Evolutionary conservation across 1,139 yeast genomes (phyloP).

Genomic region (Candida sojae): DNA sequence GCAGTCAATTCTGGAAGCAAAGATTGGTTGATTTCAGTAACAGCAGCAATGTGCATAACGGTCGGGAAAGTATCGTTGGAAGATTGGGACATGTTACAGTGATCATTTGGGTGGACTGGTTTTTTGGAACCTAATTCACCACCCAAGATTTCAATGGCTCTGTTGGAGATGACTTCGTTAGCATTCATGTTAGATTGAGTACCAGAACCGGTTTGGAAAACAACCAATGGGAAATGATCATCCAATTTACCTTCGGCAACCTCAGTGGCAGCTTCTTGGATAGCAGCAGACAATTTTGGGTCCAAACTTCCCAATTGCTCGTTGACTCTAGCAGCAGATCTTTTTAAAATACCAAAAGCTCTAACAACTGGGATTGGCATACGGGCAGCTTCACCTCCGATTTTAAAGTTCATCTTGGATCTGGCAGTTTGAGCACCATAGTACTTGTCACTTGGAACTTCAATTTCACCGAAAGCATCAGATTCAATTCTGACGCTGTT

Average conservation of each 20-base stretch:
- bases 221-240: conserved; percentile 96
- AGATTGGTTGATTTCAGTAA: conserved; percentile 73
- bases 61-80: conserved; percentile 99
- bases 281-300: conserved; percentile 79
- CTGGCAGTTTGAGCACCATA: conserved; percentile 99
- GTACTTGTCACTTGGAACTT: conserved; percentile 81
- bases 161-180: conserved; percentile 95
- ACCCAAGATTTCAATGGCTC: conserved; percentile 94
- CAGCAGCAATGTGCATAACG: conserved; percentile 99
- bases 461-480: conserved; percentile 96
- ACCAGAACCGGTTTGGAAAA: conserved; percentile 98
- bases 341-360: conserved; percentile 92
- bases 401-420: conserved; percentile 88
- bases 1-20: conserved; percentile 78
- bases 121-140: conserved; percentile 88
- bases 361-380: conserved; percentile 90
- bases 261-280: conserved; percentile 93
- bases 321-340: conserved; percentile 93
- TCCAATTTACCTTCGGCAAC: conserved; percentile 88
- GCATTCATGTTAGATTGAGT: conserved; percentile 99
- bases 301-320: conserved; percentile 78
- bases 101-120: conserved; percentile 98
- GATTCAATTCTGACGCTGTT: conserved; percentile 68
- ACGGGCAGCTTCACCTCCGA: conserved; percentile 87
- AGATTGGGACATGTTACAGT: conserved; percentile 97